Percentiles rank a stretch among this genome's conserved stretches.
Conservation (phyloP, 1,284 basidiomycete genomes). For the Pseudozyma sp. region DNA sequence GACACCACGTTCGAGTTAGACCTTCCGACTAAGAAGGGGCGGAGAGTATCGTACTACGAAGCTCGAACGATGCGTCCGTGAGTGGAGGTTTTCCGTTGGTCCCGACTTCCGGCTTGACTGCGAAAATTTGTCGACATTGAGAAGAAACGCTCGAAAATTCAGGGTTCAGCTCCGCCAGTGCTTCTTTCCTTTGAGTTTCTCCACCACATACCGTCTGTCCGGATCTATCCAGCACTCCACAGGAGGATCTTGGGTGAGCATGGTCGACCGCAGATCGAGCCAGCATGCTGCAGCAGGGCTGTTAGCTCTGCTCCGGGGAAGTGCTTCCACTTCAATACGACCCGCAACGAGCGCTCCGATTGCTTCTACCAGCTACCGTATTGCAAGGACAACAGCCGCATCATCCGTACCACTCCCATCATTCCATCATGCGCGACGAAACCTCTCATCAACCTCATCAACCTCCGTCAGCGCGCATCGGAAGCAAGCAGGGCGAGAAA, state of each 20-base stretch:
- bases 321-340: not conserved
- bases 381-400: not conserved
- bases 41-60: not conserved
- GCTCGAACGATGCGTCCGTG: not conserved
- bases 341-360: not conserved
- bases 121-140: conserved; percentile 33
- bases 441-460: conserved; percentile 8
- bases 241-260: not conserved
- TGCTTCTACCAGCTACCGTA: conserved; percentile 21
- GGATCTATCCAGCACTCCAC: not conserved
- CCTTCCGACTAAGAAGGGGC: too few species aligned
- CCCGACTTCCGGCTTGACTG: conserved; percentile 22
- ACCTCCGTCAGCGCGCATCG: conserved; percentile 32
- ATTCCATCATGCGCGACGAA: conserved; percentile 1
- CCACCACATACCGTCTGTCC: not conserved
- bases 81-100: conserved; percentile 7
- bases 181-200: not conserved
- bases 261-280: conserved; percentile 27
- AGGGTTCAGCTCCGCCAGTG: not conserved
- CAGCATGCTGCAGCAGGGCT: conserved; percentile 17
- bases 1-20: not conserved
- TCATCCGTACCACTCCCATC: not conserved
- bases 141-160: conserved; percentile 9
- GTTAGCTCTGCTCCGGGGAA: conserved; percentile 8
- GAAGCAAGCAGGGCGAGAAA: conserved; percentile 46